Conservation (phyloP, 331 rosid genomes). For the Dryas integrifolia region DNA sequence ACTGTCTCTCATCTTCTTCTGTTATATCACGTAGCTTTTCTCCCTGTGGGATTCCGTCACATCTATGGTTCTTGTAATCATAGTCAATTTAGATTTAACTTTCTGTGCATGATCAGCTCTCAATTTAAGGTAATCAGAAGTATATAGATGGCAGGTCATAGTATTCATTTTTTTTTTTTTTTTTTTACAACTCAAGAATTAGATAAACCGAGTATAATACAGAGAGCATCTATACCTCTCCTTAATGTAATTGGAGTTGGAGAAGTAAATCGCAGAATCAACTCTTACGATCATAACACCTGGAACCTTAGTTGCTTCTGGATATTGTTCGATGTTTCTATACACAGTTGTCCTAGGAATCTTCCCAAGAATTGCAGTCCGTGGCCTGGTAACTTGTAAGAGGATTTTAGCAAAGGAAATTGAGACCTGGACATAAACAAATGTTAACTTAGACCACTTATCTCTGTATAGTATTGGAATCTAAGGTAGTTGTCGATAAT, state of each 20-base stretch:
- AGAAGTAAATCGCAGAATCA: slow-evolving; percentile 91
- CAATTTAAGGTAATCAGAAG: neutral
- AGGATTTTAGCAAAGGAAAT: slow-evolving; percentile 94
- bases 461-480: slow-evolving; percentile 24
- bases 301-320: slow-evolving; percentile 72
- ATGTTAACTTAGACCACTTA: slow-evolving; percentile 12
- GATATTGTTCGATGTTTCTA: slow-evolving; percentile 82
- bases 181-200: neutral
- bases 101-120: neutral
- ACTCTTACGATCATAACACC: slow-evolving; percentile 85
- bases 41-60: neutral
- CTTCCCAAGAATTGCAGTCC: slow-evolving; percentile 88
- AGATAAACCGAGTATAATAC: slow-evolving; percentile 4
- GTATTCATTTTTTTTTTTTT: neutral
- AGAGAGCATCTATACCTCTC: slow-evolving; percentile 62
- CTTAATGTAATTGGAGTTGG: slow-evolving; percentile 85
- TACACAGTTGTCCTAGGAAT: slow-evolving; percentile 77
- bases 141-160: neutral
- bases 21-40: neutral
- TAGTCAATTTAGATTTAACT: neutral
- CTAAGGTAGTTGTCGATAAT: slow-evolving; percentile 19
- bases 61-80: neutral
- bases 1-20: neutral
- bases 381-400: slow-evolving; percentile 89
- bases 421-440: slow-evolving; percentile 49